Base-by-base conservation (phyloP, 1,284 basidiomycete genomes). In the Naganishia liquefaciens region DNA sequence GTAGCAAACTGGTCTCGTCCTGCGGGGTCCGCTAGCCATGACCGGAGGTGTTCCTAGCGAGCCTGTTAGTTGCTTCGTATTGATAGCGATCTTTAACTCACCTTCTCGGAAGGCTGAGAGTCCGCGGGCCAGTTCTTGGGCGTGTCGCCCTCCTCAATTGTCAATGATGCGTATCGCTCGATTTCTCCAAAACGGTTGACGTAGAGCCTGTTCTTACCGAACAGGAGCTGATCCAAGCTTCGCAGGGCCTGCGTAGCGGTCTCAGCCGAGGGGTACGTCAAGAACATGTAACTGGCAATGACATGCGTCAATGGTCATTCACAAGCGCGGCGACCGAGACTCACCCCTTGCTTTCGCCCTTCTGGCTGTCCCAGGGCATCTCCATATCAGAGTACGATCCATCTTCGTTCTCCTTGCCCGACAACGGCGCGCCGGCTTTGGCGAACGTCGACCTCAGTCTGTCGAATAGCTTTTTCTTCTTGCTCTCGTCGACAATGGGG, bases 1-100 rank as follows among this genome's bases (percentile, higher is more conserved):
- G 92, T 94, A 67, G 92, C 87, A 81, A 94, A 93, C 79, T 99
- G 96, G 78, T 99, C 96, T 68, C 96, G 89, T 28, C 93, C 93
- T 76, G 88, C 86, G 42, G 86, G 82, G 80, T 99, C 96, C 37
- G 88, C 90, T 65, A 99, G 85, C 95, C 95, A 99, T 63, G 90
- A 89, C 67, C 92, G 87, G 64, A 97, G 84, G 81, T 99, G 94
- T 77, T 98, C 94, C 90, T 95, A 40, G 39, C 27, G 33, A 2
- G 11, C 19, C 6, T 5, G 49, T 37, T 9, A 25, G 74, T 70
- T 2, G 54, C 13, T 7, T 39, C 23, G 10, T 46, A 42, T 9
- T 52, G 52, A 1, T 61, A 11, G 63, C 40, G 21, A 47, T 33
- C 27, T 65, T 69, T 52, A 6, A 60, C 67, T 27, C 65, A 55